Conservation (phyloP, 2,329 filamentous ascomycete species). For the Tolypocladium cylindrosporum region DNA sequence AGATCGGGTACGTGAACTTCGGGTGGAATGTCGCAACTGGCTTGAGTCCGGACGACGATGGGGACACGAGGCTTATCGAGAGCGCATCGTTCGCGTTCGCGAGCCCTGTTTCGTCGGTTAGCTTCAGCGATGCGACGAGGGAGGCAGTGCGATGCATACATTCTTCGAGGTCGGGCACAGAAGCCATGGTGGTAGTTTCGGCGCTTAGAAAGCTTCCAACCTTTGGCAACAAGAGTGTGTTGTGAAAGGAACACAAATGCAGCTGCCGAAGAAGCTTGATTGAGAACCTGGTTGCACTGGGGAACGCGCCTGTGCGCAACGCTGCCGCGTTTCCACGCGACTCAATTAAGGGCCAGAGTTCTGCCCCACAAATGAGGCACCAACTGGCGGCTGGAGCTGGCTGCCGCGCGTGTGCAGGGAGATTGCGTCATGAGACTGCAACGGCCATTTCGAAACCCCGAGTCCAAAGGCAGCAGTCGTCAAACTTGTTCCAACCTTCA, state of each 20-base stretch:
- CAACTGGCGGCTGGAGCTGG: neutral
- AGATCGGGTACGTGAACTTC: slow-evolving; percentile 82
- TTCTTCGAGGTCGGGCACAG: slow-evolving; percentile 19
- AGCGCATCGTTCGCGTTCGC: slow-evolving; percentile 52
- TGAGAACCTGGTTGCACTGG: neutral
- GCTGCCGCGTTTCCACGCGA: slow-evolving; percentile 10
- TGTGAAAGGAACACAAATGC: neutral
- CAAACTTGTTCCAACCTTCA: neutral
- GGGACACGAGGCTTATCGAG: slow-evolving; percentile 47
- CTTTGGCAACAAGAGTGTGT: neutral
- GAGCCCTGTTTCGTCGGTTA: slow-evolving; percentile 35
- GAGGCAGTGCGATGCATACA: slow-evolving; percentile 15
- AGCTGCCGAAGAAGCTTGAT: neutral
- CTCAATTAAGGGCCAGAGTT: slow-evolving; percentile 12
- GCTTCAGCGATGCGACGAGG: neutral
- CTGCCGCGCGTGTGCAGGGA: neutral
- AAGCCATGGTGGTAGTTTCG: slow-evolving; percentile 15
- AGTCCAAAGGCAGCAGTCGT: neutral
- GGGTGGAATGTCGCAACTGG: slow-evolving; percentile 67
- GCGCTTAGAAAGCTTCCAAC: neutral
- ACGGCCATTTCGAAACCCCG: neutral
- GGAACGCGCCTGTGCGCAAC: slow-evolving; percentile 4
- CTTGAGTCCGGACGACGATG: slow-evolving; percentile 38
- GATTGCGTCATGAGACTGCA: slow-evolving; percentile 7
- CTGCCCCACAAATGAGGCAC: slow-evolving; percentile 10